These are phyloP conservation scores for Microcos paniculata DNA, from an alignment of 345 rosid species.

Conservation along the genomic window DNA sequence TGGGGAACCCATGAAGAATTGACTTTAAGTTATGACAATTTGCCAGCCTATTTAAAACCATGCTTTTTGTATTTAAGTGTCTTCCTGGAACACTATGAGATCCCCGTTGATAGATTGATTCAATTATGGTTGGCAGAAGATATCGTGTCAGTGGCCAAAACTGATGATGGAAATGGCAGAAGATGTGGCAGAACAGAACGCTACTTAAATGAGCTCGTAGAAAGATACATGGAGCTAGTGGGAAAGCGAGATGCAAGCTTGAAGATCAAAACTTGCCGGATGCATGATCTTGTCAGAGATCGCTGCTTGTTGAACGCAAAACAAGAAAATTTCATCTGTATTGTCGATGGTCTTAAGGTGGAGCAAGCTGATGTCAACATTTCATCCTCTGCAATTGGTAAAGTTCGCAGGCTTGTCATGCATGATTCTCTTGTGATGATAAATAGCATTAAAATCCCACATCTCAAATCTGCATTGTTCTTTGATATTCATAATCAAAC, in stretches of 20 bases:
- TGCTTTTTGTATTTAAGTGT: conserved; percentile 33
- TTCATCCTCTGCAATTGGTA: background rate
- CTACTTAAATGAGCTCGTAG: conserved; percentile 25
- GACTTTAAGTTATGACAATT: conserved; percentile 30
- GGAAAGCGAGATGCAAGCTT: conserved; percentile 5
- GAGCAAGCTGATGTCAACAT: background rate
- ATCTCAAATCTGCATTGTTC: conserved; percentile 31
- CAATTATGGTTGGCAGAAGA: conserved; percentile 50
- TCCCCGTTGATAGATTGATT: conserved; percentile 27
- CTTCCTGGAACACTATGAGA: conserved; percentile 30
- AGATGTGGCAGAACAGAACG: conserved; percentile 27
- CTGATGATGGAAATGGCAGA: conserved; percentile 6
- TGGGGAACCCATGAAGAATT: conserved; percentile 17
- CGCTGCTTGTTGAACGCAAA: conserved; percentile 26
- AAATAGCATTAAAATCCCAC: conserved; percentile 17
- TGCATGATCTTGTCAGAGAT: conserved; percentile 30
- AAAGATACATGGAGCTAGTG: conserved; percentile 38
- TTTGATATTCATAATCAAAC: conserved; percentile 1
- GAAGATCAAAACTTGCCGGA: conserved; percentile 17
- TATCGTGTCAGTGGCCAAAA: conserved; percentile 14
- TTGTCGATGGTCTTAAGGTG: too few relatives aligned
- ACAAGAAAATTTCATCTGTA: conserved; percentile 19
- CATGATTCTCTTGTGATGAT: conserved; percentile 3
- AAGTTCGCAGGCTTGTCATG: conserved; percentile 34
- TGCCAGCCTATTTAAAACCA: conserved; percentile 32